These are phyloP conservation scores for Ophiostoma piceae DNA, from an alignment of 2,329 filamentous ascomycete genomes.

Conservation along the genomic window DNA sequence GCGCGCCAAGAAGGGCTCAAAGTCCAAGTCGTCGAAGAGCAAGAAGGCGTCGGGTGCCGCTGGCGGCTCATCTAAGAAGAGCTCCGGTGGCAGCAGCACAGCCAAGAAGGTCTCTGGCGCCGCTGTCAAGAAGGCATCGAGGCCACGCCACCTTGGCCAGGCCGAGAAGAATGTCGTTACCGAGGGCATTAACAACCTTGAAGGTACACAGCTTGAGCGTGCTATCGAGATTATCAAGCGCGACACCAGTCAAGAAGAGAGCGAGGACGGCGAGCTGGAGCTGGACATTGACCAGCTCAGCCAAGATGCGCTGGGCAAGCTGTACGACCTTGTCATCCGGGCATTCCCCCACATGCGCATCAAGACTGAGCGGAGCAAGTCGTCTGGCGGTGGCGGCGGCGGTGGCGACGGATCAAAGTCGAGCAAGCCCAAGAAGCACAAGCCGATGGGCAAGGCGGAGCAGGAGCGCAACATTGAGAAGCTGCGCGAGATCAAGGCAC, in stretches of 20 bases:
- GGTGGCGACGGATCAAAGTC: constrained; percentile 30
- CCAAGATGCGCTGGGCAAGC: constrained; percentile 49
- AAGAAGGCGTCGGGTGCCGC: constrained; percentile 34
- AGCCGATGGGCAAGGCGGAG: constrained; percentile 69
- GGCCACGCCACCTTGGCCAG: constrained; percentile 61
- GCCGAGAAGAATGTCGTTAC: constrained; percentile 90
- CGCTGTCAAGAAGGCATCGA: constrained; percentile 43
- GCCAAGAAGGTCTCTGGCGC: constrained; percentile 28
- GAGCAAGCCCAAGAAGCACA: constrained; percentile 64
- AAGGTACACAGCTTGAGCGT: constrained; percentile 68
- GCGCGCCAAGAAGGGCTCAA: constrained; percentile 49
- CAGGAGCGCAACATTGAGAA: constrained; percentile 63
- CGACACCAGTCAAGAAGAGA: constrained; percentile 69
- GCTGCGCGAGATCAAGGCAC: constrained; percentile 55
- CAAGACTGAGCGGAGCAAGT: constrained; percentile 34
- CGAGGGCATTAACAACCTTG: constrained; percentile 73
- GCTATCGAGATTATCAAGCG: constrained; percentile 87
- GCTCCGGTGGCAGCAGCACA: constrained; percentile 16
- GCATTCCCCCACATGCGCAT: constrained; percentile 37
- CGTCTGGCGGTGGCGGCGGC: constrained; percentile 27
- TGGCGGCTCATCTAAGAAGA: constrained; percentile 22
- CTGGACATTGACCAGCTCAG: constrained; percentile 55
- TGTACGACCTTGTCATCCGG: constrained; percentile 44
- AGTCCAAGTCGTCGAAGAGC: constrained; percentile 53
- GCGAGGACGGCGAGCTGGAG: constrained; percentile 55